phyloP scores from a whole-genome alignment of 176 grass and related monocot species.

The Oryza glumipatula region DNA sequence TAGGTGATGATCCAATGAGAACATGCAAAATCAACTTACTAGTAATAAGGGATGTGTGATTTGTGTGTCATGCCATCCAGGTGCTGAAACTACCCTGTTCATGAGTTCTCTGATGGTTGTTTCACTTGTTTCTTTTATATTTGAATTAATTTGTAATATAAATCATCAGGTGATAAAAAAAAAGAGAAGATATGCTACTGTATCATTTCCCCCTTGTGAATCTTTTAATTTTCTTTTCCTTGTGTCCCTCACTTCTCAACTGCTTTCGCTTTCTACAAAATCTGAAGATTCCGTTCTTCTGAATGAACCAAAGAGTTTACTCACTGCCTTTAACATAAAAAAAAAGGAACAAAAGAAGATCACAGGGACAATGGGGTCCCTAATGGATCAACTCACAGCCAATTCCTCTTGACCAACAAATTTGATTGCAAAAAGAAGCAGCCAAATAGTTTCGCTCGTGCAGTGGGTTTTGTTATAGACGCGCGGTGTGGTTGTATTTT shows the following conservation, averaged over 20 bases:
- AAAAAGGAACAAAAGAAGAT: conserved; percentile 9
- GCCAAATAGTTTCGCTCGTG: neutral
- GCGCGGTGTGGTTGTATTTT: too few relatives aligned
- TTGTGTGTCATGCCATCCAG: conserved; percentile 20
- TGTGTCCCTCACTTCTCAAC: neutral
- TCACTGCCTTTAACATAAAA: neutral
- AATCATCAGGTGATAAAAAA: neutral
- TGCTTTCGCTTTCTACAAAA: conserved; percentile 35
- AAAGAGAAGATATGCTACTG: neutral
- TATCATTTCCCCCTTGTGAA: neutral
- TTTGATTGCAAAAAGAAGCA: conserved; percentile 1
- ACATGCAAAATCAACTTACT: neutral
- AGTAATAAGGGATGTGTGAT: neutral
- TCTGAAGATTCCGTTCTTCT: conserved; percentile 4
- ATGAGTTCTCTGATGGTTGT: conserved; percentile 12
- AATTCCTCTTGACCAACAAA: neutral
- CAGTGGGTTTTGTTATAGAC: too few relatives aligned
- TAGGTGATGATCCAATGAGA: neutral
- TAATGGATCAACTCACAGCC: neutral
- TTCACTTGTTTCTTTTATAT: neutral
- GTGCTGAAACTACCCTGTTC: conserved; percentile 33
- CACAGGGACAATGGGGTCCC: neutral
- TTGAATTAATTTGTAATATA: neutral
- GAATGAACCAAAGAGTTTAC: conserved; percentile 28
- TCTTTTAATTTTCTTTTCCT: neutral